Base-by-base conservation (phyloP, 1,284 basidiomycete species). In the Tranzscheliella williamsii region DNA sequence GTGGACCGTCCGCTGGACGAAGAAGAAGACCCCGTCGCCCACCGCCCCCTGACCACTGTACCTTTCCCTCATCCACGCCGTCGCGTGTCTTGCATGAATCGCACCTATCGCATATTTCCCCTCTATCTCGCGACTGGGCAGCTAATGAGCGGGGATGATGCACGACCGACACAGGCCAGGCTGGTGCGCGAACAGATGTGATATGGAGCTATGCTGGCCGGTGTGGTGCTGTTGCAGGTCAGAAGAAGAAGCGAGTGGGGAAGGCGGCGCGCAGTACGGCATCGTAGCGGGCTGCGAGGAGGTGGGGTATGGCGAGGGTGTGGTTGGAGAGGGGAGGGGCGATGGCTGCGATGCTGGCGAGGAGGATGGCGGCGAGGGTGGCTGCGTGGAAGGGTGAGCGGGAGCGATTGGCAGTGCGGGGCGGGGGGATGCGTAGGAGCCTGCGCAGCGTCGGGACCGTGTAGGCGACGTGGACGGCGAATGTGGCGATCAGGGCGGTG, bases 1-100 rank as follows among this genome's bases (percentile, higher is more conserved):
- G 8, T 44, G 41, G 5, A 67, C 66, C 15, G 73, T 75, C n/a
- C 47, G 67, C 30, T 75, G 73, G 73, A 67, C 61, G 24, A 65
- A 65, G 51, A 60, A 51, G 24, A 60, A 60, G 48, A 31, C 43
- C 12, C 24, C 31, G 15, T 34, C 43, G n/a, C n/a, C n/a, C n/a
- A n/a, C n/a, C n/a, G n/a, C n/a, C n/a, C n/a, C n/a, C n/a, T n/a
- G n/a, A n/a, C n/a, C n/a, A n/a, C n/a, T n/a, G n/a, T n/a, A n/a
- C n/a, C n/a, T n/a, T n/a, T n/a, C n/a, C n/a, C n/a, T n/a, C n/a
- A n/a, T n/a, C n/a, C n/a, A n/a, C n/a, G n/a, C n/a, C n/a, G n/a
- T n/a, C n/a, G n/a, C n/a, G n/a, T n/a, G n/a, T n/a, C n/a, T n/a
- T n/a, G n/a, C n/a, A n/a, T n/a, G n/a, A n/a, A n/a, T n/a, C n/a